Base-by-base conservation (phyloP, 768 basidiomycete genomes). In the Mycena chlorophos region DNA sequence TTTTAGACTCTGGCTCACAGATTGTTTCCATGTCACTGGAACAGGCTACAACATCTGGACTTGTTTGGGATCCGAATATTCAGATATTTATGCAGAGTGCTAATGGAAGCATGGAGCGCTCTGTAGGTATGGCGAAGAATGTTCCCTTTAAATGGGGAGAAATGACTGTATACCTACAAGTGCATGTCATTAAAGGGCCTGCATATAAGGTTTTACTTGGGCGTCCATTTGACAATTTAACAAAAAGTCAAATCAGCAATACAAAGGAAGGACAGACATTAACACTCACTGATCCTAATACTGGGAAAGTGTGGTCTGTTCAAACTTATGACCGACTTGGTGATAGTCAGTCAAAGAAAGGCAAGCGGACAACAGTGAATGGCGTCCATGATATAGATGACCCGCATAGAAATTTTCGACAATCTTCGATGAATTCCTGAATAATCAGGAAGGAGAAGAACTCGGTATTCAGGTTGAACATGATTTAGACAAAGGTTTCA, bases 171-270 rank as follows among this genome's bases (percentile, higher is more conserved):
- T 67, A 61, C 27, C n/a, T 71, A 12, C 69, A 71, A 57, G 58
- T 68, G 2, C 69, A 71, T 30, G 52, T 71, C 3, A 60, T 71
- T 5, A 25, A 53, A 25, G 52, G 48, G 1, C 60, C 62, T 0
- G 58, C 69, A 0, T 71, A 71, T 43, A 55, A 59, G 5, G 58
- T 71, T 3, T 29, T 71, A 2, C 38, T 71, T 1, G 69, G 69
- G 6, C 31, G 68, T 22, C 68, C 70, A 3, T 69, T 71, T 49
- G 64, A 68, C 51, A 57, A 60, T 1, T 19, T 69, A 0, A 67
- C 66, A 1, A 14, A 67, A 61, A 23, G 43, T 50, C 4, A 48
- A 68, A 47, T 49, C 2, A 68, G 63, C 40, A 38, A 30, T 6
- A 28, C n/a, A 4, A 53, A 66, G 48, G 66, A 60, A 8, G 51